Evolutionary conservation across 179 eudicot genomes (phyloP), one percentile per base, ranked within the genome.

Genomic region (Spinacia oleracea): DNA sequence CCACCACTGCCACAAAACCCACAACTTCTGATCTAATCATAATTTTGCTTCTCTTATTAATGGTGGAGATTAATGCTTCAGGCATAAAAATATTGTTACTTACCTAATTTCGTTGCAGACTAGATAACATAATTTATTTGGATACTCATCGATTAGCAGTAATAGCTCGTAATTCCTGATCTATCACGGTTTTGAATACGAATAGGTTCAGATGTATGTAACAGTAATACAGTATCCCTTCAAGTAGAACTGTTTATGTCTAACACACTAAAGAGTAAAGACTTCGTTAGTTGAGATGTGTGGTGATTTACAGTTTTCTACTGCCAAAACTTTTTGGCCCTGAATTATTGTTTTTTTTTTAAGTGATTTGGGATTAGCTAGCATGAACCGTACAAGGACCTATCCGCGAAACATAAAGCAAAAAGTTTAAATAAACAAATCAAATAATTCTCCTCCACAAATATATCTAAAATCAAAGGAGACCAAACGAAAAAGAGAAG

Each of bases 1-100:
- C 75, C 63, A 68, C 78, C 70, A 68, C 78, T 80, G 79, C 78
- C 82, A 80, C 82, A 51, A 74, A 72, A 65, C 43, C 25, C 75
- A 50, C 75, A 50, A 32, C 72, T 73, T 65, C 72, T 46, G n/a
- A 75, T 81, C 79, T 76, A 67, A 56, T 75, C 34, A 80, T 14
- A 80, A 53, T 51, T 53, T 66, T 56, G 23, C 42, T 6, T 31
- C 75, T 71, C 75, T 71, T 71, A 53, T 72, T 72, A 53, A 50
- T 72, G 43, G 14, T n/a, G n/a, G n/a, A n/a, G n/a, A 53, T 72
- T 72, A 53, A 50, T 72, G 43, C 6, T 72, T 31, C 16, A 20
- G 9, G 29, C 27, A 20, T n/a, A 8, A 9, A 59, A 59, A 59
- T 2, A 59, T 62, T 62, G 18, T 62, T 62, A 11, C 9, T 23